Percentiles rank a stretch among this genome's conserved stretches.
phyloP scores from a whole-genome alignment of 164 flowering plant species.

The Nelumbo lutea region DNA sequence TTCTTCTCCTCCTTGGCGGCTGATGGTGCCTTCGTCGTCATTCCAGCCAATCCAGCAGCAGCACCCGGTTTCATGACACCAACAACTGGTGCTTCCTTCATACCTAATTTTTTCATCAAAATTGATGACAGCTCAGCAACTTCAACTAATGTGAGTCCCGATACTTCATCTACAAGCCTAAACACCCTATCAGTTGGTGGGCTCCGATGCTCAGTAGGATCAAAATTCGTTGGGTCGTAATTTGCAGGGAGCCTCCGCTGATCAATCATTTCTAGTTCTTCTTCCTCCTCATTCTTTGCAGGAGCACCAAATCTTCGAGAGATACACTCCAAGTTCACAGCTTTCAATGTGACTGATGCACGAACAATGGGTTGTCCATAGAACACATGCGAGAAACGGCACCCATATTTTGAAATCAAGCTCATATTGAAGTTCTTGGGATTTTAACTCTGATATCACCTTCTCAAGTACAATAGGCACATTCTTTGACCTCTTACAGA shows the following conservation, averaged over 20 bases:
- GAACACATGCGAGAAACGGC: constrained; percentile 28
- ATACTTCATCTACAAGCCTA: constrained; percentile 76
- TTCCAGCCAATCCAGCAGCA: constrained; percentile 37
- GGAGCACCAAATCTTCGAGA: constrained; percentile 36
- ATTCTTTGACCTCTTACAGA: too few relatives aligned
- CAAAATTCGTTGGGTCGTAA: constrained; percentile 76
- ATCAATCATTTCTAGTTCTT: constrained; percentile 62
- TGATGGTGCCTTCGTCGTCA: constrained; percentile 24
- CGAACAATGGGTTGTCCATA: constrained; percentile 10
- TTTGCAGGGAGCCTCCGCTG: constrained; percentile 85
- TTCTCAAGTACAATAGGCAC: background rate
- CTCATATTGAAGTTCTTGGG: constrained; percentile 34
- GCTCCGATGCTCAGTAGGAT: constrained; percentile 83
- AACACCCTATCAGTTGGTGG: constrained; percentile 86
- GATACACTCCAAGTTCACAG: constrained; percentile 10
- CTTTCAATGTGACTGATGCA: constrained; percentile 2
- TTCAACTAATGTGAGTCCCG: constrained; percentile 62
- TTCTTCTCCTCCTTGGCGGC: constrained; percentile 63
- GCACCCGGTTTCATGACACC: constrained; percentile 74
- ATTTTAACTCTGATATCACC: background rate
- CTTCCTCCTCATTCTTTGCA: constrained; percentile 46
- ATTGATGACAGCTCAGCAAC: constrained; percentile 49
- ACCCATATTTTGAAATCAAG: constrained; percentile 39
- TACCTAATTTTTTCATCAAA: constrained; percentile 62
- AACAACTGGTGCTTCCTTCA: constrained; percentile 56